Evolutionary conservation across 352 stramenopile genomes (phyloP), one percentile per base, ranked within the genome.

Genomic region (Blastocystis sp.): DNA sequence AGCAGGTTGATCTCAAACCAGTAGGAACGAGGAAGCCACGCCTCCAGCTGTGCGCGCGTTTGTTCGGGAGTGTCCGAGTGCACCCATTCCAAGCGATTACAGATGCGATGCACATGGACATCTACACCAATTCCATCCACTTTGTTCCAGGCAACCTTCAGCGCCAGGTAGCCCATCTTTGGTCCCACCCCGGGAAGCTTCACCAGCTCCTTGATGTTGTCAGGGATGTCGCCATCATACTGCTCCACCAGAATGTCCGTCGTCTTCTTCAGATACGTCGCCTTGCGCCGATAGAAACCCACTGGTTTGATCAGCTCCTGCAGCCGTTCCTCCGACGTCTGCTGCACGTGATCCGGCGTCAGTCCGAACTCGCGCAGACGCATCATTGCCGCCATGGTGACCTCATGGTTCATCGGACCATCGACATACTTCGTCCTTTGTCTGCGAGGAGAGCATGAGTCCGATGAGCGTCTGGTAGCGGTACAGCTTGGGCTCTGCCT

Each of bases 361-460:
- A 97, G 81, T 0, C 93, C 92, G 87, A 90, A 88, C 24, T 63
- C 18, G 9, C 72, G 59, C 14, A 88, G 42, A 16, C 54, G 40
- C 88, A 8, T 86, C 79, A 53, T 91, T 89, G 51, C 94, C 87
- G 21, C 92, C 88, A 40, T 84, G 87, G 91, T 94, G 91, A 46
- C 90, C 92, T 64, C 90, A n/a, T n/a, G 91, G 24, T 90, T 90
- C 40, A 91, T 93, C 32, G 14, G 11, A 7, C 24, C 4, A 49
- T n/a, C 9, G 18, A 79, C 29, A 14, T 21, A 97, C 90, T 0
- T 92, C 92, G 89, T 98, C 95, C 87, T 97, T 97, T 0, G 94
- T 98, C 88, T 98, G 95, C 87, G 91, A 96, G 61, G 92, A 97
- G 53, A 98, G 89, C 94, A 98, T 97, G 14, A 97, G 91, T n/a